Conservation (phyloP, 306 rosid genomes). For the Comarum palustre region DNA sequence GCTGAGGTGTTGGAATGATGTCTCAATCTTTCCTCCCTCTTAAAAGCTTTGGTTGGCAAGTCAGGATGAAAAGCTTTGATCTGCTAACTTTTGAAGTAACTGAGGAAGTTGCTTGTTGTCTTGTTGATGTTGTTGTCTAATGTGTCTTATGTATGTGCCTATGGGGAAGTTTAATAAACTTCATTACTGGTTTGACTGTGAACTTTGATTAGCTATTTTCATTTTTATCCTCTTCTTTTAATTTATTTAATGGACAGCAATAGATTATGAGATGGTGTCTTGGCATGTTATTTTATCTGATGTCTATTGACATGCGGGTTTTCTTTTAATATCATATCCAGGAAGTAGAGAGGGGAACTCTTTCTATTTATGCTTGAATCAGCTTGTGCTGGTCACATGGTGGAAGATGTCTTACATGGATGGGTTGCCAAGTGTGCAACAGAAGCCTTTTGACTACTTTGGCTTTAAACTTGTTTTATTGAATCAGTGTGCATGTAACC, state of each 20-base stretch:
- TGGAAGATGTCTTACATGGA: slow-evolving; percentile 35
- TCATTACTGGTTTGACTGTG: neutral
- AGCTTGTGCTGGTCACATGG: slow-evolving; percentile 42
- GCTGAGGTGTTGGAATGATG: neutral
- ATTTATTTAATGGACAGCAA: slow-evolving; percentile 11
- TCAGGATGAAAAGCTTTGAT: slow-evolving; percentile 3
- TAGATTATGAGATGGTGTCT: slow-evolving; percentile 28
- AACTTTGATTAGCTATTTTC: slow-evolving; percentile 6
- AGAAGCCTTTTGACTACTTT: slow-evolving; percentile 19
- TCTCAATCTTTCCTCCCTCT: neutral
- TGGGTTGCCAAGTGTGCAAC: slow-evolving; percentile 34
- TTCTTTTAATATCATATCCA: slow-evolving; percentile 39
- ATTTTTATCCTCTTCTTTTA: neutral
- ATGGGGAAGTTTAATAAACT: neutral
- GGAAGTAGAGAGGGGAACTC: slow-evolving; percentile 39
- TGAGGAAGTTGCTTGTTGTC: neutral
- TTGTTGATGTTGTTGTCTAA: neutral
- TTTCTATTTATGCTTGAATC: slow-evolving; percentile 39
- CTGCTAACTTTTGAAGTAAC: neutral
- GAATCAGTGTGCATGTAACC: slow-evolving; percentile 22
- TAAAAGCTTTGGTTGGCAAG: neutral
- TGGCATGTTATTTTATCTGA: slow-evolving; percentile 29
- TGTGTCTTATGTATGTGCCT: neutral
- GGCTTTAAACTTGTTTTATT: slow-evolving; percentile 19
- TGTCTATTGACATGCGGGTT: slow-evolving; percentile 29